Evolutionary conservation across 2,329 filamentous ascomycete species (phyloP).

Genomic region (Aspergillus arachidicola): DNA sequence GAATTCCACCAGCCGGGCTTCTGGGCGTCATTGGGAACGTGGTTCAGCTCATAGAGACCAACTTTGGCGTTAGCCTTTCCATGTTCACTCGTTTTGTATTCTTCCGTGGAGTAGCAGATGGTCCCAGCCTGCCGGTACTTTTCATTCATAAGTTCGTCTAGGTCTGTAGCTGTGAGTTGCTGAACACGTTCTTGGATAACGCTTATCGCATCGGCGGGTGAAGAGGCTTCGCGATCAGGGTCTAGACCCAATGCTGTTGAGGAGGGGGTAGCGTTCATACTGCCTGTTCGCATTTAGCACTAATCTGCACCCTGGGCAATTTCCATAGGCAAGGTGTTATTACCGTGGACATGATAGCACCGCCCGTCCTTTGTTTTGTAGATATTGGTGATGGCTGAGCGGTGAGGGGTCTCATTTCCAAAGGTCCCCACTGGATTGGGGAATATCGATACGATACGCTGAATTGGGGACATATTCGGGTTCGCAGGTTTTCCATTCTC

Average conservation of each 20-base stretch:
- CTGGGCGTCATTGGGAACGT: not conserved
- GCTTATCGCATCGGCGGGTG: not conserved
- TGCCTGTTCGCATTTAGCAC: not conserved
- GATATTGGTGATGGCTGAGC: slow-evolving; percentile 9
- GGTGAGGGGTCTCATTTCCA: not conserved
- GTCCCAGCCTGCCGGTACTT: slow-evolving; percentile 11
- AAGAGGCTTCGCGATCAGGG: not conserved
- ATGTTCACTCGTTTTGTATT: slow-evolving; percentile 14
- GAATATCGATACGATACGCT: not conserved
- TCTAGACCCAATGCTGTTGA: slow-evolving; percentile 10
- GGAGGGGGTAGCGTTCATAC: slow-evolving; percentile 10
- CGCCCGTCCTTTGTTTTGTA: slow-evolving; percentile 20
- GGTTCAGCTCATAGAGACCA: slow-evolving; percentile 9
- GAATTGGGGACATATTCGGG: not conserved
- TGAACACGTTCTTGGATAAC: not conserved
- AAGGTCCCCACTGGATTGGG: not conserved
- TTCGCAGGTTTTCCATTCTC: not conserved
- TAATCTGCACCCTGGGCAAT: rapidly evolving
- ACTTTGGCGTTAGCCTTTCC: slow-evolving; percentile 1
- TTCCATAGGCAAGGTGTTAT: not conserved
- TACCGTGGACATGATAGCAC: slow-evolving; percentile 18
- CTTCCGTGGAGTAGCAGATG: slow-evolving; percentile 8
- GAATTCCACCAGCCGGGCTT: not conserved
- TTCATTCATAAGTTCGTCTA: slow-evolving; percentile 13
- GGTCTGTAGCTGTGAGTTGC: not conserved